Conservation (phyloP, 2,329 filamentous ascomycete genomes). For the Pyricularia grisea region DNA sequence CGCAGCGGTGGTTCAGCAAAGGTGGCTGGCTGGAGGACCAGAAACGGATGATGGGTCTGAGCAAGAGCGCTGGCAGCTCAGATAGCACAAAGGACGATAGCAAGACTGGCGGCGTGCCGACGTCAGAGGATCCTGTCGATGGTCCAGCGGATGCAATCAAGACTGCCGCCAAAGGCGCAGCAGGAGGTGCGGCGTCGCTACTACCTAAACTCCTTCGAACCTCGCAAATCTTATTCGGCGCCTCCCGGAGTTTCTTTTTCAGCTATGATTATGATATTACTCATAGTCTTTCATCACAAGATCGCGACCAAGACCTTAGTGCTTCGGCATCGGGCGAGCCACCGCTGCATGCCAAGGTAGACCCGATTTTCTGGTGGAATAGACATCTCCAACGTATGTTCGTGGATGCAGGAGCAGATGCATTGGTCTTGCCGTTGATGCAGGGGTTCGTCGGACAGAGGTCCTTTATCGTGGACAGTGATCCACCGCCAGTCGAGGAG, state of each 20-base stretch:
- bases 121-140: background rate
- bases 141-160: background rate
- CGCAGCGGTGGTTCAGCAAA: conserved; percentile 82
- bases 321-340: conserved; percentile 24
- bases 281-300: conserved; percentile 38
- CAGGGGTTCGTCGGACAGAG: conserved; percentile 91
- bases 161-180: background rate
- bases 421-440: conserved; percentile 70
- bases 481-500: conserved; percentile 45
- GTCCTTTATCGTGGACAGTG: conserved; percentile 62
- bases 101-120: conserved; percentile 7
- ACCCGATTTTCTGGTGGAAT: conserved; percentile 89
- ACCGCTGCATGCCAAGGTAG: conserved; percentile 63
- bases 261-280: conserved; percentile 94
- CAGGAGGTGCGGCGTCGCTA: conserved; percentile 33
- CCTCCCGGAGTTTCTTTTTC: conserved; percentile 83
- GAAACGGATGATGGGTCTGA: conserved; percentile 60
- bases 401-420: conserved; percentile 60
- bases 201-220: conserved; percentile 79
- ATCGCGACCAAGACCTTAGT: background rate
- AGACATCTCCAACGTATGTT: conserved; percentile 64
- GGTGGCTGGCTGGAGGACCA: conserved; percentile 71
- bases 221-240: conserved; percentile 73
- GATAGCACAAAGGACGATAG: conserved; percentile 3
- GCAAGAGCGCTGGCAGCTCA: conserved; percentile 20